Percentiles rank a stretch among this genome's conserved stretches.
Conservation (phyloP, 768 basidiomycete genomes). For the Lentinula aciculospora region DNA sequence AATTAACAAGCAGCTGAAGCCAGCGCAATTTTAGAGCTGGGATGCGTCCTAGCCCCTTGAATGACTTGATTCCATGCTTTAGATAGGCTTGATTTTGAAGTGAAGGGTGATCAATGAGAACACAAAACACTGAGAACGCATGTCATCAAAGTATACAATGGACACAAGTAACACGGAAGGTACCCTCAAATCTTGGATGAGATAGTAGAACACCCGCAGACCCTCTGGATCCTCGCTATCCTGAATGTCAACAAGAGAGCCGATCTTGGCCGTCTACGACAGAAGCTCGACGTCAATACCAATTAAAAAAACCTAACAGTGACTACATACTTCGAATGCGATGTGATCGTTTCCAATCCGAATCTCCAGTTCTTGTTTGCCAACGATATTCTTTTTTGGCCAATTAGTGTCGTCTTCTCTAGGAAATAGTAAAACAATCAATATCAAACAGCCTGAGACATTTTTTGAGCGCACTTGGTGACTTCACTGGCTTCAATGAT, state of each 20-base stretch:
- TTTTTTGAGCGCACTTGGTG: constrained; percentile 62
- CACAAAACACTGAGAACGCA: constrained; percentile 73
- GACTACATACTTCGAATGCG: constrained; percentile 79
- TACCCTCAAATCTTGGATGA: constrained; percentile 96
- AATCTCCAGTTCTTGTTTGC: constrained; percentile 97
- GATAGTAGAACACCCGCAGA: constrained; percentile 95
- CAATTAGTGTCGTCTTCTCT: constrained; percentile 98
- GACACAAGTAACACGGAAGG: constrained; percentile 13
- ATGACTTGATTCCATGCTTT: constrained; percentile 15
- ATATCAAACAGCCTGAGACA: not conserved
- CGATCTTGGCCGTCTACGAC: constrained; percentile 94
- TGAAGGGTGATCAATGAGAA: constrained; percentile 97
- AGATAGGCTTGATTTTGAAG: constrained; percentile 99
- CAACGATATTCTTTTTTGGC: constrained; percentile 99
- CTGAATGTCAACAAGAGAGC: constrained; percentile 92
- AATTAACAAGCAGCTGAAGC: not conserved
- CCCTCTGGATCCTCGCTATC: constrained; percentile 98
- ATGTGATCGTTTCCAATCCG: constrained; percentile 93
- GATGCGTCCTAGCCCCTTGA: not conserved
- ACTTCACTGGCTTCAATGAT: constrained; percentile 93
- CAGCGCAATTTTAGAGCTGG: not conserved
- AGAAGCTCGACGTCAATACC: not conserved
- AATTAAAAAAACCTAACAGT: not conserved
- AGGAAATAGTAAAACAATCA: constrained; percentile 6
- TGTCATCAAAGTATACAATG: not conserved